Evolutionary conservation across 202 grass and related monocot genomes (phyloP).

Genomic region (Panicum hallii): DNA sequence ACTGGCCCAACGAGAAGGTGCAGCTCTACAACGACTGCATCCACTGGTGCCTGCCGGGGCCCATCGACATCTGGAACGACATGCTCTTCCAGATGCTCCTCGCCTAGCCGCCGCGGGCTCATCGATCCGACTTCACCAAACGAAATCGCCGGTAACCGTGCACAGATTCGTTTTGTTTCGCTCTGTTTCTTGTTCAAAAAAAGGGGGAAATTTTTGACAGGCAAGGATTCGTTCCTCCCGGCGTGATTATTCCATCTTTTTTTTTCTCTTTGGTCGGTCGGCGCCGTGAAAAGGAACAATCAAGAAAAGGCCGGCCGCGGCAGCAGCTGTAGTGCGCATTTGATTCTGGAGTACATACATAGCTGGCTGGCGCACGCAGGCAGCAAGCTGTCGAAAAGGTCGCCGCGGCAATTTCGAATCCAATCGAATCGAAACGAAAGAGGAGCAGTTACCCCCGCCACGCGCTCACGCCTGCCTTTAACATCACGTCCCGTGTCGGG

Average conservation of each 20-base stretch:
- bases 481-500: neutral
- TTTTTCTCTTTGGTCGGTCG: neutral
- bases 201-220: slow-evolving; percentile 19
- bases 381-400: neutral
- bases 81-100: slow-evolving; percentile 77
- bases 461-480: too few relatives aligned
- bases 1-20: slow-evolving; percentile 66
- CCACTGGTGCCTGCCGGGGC: slow-evolving; percentile 78
- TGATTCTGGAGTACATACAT: neutral
- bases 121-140: too few relatives aligned
- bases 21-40: slow-evolving; percentile 84
- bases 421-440: slow-evolving; percentile 18
- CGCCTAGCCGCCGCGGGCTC: neutral
- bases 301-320: neutral
- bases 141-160: slow-evolving; percentile 30
- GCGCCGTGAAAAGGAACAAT: slow-evolving; percentile 32
- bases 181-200: neutral
- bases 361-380: neutral
- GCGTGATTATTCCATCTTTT: slow-evolving; percentile 2
- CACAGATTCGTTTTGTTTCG: slow-evolving; percentile 39
- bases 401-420: neutral
- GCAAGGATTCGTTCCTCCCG: neutral
- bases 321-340: neutral
- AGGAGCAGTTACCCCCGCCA: too few relatives aligned
- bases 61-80: slow-evolving; percentile 81